These are phyloP conservation scores for Aurifilum marmelostoma DNA, from an alignment of 2,329 filamentous ascomycete genomes.

Conservation along the genomic window DNA sequence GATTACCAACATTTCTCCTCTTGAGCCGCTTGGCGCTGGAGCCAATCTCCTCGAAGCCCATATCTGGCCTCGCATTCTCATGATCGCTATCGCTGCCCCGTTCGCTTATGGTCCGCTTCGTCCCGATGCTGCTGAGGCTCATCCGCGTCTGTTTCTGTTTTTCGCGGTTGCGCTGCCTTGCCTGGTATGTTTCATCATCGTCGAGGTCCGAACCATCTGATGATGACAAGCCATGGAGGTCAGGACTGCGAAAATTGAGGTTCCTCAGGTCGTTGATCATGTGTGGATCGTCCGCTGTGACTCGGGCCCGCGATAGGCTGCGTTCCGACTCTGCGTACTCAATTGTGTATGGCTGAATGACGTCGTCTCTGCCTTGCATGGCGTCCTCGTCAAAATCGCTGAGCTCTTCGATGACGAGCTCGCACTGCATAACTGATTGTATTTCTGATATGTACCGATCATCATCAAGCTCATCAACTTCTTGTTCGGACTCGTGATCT, in stretches of 20 bases:
- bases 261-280: conserved; percentile 51
- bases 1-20: conserved; percentile 47
- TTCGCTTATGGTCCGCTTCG: conserved; percentile 57
- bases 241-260: conserved; percentile 48
- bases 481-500: neutral
- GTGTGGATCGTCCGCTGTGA: conserved; percentile 44
- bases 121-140: conserved; percentile 55
- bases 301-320: conserved; percentile 39
- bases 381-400: conserved; percentile 51
- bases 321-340: conserved; percentile 47
- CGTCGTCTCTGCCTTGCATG: conserved; percentile 44
- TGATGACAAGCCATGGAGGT: conserved; percentile 39
- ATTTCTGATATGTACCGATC: conserved; percentile 1
- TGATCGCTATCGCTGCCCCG: conserved; percentile 54
- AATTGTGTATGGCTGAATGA: conserved; percentile 50
- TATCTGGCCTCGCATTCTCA: conserved; percentile 44
- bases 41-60: conserved; percentile 46
- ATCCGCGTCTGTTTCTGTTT: conserved; percentile 50
- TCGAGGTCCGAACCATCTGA: conserved; percentile 45
- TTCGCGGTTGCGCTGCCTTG: conserved; percentile 47
- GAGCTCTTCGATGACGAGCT: conserved; percentile 49
- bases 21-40: conserved; percentile 53
- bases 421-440: conserved; percentile 31
- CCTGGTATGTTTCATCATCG: conserved; percentile 39
- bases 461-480: neutral